phyloP scores from a whole-genome alignment of 352 stramenopile species.

The Aphanomyces astaci region DNA sequence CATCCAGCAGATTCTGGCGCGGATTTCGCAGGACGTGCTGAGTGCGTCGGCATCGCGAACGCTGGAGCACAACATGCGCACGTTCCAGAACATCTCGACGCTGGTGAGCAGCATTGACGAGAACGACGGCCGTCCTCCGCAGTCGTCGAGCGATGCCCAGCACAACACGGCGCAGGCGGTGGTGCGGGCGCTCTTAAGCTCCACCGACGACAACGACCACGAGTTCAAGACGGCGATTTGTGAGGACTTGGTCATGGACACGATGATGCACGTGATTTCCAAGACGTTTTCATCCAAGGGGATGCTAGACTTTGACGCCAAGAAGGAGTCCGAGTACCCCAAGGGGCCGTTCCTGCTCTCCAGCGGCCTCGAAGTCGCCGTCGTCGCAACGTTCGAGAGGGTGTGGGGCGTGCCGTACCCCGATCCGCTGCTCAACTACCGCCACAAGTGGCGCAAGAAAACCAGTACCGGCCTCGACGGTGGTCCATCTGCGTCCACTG shows the following conservation, averaged over 20 bases:
- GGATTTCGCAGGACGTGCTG: slow-evolving; percentile 42
- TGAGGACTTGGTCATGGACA: slow-evolving; percentile 64
- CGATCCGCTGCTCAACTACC: slow-evolving; percentile 67
- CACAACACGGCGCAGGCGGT: slow-evolving; percentile 22
- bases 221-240: slow-evolving; percentile 29
- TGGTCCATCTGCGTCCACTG: slow-evolving; percentile 27
- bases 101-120: slow-evolving; percentile 45
- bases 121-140: not conserved
- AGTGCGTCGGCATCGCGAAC: slow-evolving; percentile 33
- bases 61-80: slow-evolving; percentile 41
- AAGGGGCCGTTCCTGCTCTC: slow-evolving; percentile 70
- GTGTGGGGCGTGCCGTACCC: slow-evolving; percentile 74
- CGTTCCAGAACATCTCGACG: slow-evolving; percentile 44
- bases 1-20: slow-evolving; percentile 59
- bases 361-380: slow-evolving; percentile 56
- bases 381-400: slow-evolving; percentile 70
- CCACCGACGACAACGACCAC: slow-evolving; percentile 12
- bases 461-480: not conserved
- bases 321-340: slow-evolving; percentile 43
- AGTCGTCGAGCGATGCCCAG: not conserved
- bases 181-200: slow-evolving; percentile 28
- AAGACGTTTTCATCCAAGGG: slow-evolving; percentile 36
- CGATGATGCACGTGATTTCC: slow-evolving; percentile 74
- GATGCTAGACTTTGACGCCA: slow-evolving; percentile 41
- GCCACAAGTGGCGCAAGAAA: slow-evolving; percentile 74